phyloP scores from a whole-genome alignment of 768 basidiomycete species.

The Kwoniella sp. region DNA sequence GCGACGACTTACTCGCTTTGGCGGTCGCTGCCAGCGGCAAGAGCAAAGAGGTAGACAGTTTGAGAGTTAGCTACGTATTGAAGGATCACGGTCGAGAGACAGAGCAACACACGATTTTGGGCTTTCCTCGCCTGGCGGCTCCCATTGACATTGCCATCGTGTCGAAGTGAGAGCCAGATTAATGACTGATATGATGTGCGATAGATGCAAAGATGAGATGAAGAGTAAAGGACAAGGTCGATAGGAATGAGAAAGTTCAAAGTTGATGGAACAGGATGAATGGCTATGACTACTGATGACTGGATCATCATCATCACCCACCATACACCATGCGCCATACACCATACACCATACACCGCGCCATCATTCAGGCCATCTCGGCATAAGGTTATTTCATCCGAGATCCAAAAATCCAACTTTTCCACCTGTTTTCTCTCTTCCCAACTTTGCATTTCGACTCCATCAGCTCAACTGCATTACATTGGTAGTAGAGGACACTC shows the following conservation, averaged over 20 bases:
- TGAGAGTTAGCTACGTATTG: background rate
- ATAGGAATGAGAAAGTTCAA: background rate
- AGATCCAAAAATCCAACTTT: too few relatives aligned
- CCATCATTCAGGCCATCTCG: too few relatives aligned
- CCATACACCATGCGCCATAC: too few relatives aligned
- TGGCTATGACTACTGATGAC: too few relatives aligned
- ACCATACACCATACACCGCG: too few relatives aligned
- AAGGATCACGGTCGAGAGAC: background rate
- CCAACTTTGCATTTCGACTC: background rate
- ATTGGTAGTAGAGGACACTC: background rate
- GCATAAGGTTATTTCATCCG: too few relatives aligned
- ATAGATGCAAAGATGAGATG: background rate
- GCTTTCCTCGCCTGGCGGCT: conserved; percentile 43
- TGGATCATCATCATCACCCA: too few relatives aligned
- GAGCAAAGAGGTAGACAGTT: background rate
- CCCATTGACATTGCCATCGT: conserved; percentile 43
- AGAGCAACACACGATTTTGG: conserved; percentile 38
- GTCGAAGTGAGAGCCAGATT: background rate
- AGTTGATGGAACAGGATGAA: too few relatives aligned
- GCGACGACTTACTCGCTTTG: conserved; percentile 35
- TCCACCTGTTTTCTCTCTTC: conserved; percentile 3
- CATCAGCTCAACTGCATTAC: background rate
- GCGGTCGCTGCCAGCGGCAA: conserved; percentile 37
- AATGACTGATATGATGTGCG: conserved; percentile 1
- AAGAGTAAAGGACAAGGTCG: background rate